These are phyloP conservation scores for Penicillium hordei DNA, from an alignment of 2,329 filamentous ascomycete genomes.

Conservation along the genomic window DNA sequence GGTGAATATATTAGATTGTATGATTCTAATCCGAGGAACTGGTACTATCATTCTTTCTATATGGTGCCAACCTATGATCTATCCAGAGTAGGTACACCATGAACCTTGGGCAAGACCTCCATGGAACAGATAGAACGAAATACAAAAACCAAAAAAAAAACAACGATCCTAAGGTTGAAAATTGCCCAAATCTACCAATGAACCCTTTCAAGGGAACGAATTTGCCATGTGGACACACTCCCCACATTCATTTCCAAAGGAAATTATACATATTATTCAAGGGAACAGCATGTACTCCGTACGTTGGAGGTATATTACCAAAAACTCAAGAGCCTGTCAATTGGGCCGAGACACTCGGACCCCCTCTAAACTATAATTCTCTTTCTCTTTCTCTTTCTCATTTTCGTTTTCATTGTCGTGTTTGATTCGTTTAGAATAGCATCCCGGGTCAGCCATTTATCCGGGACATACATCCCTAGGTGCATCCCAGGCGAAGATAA, in stretches of 20 bases:
- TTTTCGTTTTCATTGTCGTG: neutral
- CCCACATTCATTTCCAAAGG: conserved; percentile 1
- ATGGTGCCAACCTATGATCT: neutral
- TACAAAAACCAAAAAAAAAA: neutral
- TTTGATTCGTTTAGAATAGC: neutral
- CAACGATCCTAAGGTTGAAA: neutral
- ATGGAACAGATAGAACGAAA: neutral
- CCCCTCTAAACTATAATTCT: neutral
- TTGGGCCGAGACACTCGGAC: conserved; percentile 5
- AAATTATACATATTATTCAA: neutral
- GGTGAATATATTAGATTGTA: neutral
- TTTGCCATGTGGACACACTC: neutral
- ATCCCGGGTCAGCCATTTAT: conserved; percentile 1
- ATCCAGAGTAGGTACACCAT: neutral
- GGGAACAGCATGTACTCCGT: neutral
- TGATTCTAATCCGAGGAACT: neutral
- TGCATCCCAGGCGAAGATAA: neutral
- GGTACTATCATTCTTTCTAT: neutral
- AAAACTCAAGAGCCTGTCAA: neutral
- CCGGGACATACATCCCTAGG: neutral
- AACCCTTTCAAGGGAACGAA: neutral
- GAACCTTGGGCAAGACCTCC: neutral
- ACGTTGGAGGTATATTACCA: neutral
- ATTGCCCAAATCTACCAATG: neutral
- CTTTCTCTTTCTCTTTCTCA: too few species aligned